Evolutionary conservation across 2,329 filamentous ascomycete species (phyloP), one percentile per base, ranked within the genome.

Genomic region (Aspergillus sp.): DNA sequence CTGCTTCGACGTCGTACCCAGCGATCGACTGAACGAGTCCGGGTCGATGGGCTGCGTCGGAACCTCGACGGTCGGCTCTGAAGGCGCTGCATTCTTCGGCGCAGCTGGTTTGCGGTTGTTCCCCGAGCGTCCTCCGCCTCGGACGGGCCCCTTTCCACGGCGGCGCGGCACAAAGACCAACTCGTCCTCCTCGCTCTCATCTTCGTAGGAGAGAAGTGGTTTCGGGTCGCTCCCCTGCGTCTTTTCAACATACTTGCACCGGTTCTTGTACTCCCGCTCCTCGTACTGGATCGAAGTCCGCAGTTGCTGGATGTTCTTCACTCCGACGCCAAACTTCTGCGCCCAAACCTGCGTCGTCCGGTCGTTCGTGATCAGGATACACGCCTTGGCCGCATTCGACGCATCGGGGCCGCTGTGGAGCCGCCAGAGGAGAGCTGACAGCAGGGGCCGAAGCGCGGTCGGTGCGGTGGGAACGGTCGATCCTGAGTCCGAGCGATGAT

Each of bases 161-260:
- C 59, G 58, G 15, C 61, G 60, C 15, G 60, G 60, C 16, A 64
- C 58, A 35, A 68, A 68, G 2, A 68, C 63, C 16, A 68, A 49
- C 36, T 66, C 63, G 41, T 68, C 64, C 36, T 67, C 64, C 14
- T 67, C 64, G 24, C 60, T 67, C 10, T 67, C 63, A n/a, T 61
- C 62, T 22, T 67, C 63, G 37, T 67, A 67, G 5, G 63, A 61
- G 29, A 67, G 55, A 4, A 67, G 45, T 4, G 62, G 55, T 42
- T 66, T 65, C 6, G 61, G 58, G 30, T 66, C 60, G 3, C 50
- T 27, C 3, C 44, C 41, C 36, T 59, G 56, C 10, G 52, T 65
- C 44, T 64, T 66, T 42, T 67, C 63, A 12, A 59, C 53, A 37
- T 64, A 61, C 39, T 62, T 64, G 47, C 61, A 64, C 16, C 58